Percentiles rank a stretch among this genome's conserved stretches.
phyloP scores from a whole-genome alignment of 345 rosid genomes.

The Eucalyptus shirleyi region DNA sequence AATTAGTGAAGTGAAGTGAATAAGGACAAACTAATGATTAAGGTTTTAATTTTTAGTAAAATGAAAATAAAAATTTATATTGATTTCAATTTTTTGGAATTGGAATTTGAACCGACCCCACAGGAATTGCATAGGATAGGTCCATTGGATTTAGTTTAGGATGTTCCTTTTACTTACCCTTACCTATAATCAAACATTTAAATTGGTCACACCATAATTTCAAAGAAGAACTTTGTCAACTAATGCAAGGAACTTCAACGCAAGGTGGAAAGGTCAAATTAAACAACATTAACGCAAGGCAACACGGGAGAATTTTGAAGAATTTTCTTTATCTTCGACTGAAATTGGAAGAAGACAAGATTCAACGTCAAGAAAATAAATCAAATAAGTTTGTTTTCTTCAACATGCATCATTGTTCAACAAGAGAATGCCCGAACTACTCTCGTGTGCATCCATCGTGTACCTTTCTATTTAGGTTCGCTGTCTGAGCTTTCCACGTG shows the following conservation, averaged over 20 bases:
- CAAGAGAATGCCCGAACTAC: neutral
- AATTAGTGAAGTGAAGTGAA: neutral
- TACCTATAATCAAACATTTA: neutral
- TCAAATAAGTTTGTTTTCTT: neutral
- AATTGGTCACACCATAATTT: neutral
- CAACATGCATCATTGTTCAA: neutral
- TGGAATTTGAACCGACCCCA: too few relatives aligned
- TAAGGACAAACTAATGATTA: too few relatives aligned
- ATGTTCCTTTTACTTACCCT: too few relatives aligned
- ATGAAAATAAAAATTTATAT: too few relatives aligned
- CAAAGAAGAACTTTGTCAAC: neutral
- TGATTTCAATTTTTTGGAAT: too few relatives aligned
- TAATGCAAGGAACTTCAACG: neutral
- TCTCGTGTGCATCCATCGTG: neutral
- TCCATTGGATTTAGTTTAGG: rapidly evolving
- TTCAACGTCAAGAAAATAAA: neutral
- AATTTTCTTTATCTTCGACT: neutral
- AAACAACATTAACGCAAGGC: neutral
- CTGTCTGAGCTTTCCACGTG: neutral
- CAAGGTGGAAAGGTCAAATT: neutral
- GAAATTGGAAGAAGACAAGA: neutral
- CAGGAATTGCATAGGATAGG: too few relatives aligned
- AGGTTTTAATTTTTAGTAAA: neutral
- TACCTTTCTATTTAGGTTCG: neutral
- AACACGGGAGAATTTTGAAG: neutral